Base-by-base conservation (phyloP, 1,284 basidiomycete species). In the Inonotus obliquus region DNA sequence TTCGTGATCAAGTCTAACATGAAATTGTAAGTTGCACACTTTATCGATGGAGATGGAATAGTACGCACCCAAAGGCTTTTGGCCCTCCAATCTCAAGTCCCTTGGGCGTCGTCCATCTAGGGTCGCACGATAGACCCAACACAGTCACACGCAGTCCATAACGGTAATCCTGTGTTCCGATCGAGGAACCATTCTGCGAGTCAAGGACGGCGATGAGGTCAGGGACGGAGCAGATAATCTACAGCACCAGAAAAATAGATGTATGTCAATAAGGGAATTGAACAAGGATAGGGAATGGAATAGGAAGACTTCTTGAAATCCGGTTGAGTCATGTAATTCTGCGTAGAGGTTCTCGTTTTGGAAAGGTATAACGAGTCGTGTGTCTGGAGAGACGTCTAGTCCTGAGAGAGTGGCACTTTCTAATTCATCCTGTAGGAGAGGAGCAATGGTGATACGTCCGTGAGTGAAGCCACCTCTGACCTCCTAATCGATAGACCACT, bases 161-260 rank as follows among this genome's bases (percentile, higher is more conserved):
- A 63, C 77, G 79, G 67, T 77, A 79, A 56, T 78, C 69, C 32
- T 74, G 76, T 13, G 75, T 77, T 13, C 84, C 84, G 19, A 86
- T 74, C 17, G 81, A 78, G 1, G 76, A 73, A 5, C 83, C 83
- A 61, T 75, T 81, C 56, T 81, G 80, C 6, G 81, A 78, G 66
- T 85, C 83, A 11, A 85, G 70, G 5, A 84, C 79, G 0, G 79
- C 77, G 60, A 84, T 83, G 27, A 85, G 74, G 69, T 86, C 83
- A 4, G 83, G 83, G 6, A 85, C 83, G 14, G 76, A 77, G n/a
- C 74, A 75, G n/a, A 78, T 62, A 32, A 76, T 70, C 72, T 75
- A 51, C 6, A 47, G 32, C 23, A 17, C 51, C 49, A 59, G 54
- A 35, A 63, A 37, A n/a, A 19, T 25, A 23, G 17, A 17, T n/a